Percentiles rank a stretch among this genome's conserved stretches.
phyloP scores from a whole-genome alignment of 441 rosid genomes.

The Populus hybrid region DNA sequence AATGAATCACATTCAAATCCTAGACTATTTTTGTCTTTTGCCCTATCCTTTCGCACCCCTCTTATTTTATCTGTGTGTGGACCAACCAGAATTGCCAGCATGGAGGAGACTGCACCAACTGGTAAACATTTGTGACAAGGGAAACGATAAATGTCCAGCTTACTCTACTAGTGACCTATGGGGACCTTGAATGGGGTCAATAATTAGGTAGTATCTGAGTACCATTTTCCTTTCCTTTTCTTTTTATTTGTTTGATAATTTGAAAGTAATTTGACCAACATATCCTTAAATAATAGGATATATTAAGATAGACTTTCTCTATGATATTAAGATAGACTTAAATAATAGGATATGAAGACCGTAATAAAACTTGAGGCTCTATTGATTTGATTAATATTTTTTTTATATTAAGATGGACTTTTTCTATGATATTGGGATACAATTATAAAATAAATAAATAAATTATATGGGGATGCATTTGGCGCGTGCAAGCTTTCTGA shows the following conservation, averaged over 20 bases:
- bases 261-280: not conserved
- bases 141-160: slow-evolving; percentile 20
- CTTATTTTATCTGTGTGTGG: slow-evolving; percentile 30
- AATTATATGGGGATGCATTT: not conserved
- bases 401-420: no score
- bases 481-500: not conserved
- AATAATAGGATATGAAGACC: not conserved
- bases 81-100: slow-evolving; percentile 49
- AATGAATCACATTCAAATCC: slow-evolving; percentile 37
- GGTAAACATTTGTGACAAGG: slow-evolving; percentile 21
- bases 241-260: not conserved
- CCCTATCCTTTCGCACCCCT: slow-evolving; percentile 20
- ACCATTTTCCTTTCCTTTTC: not conserved
- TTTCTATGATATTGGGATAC: no score
- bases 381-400: no score
- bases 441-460: no score
- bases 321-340: not conserved
- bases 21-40: slow-evolving; percentile 39
- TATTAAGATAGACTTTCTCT: no score
- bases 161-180: not conserved
- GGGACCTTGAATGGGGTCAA: not conserved
- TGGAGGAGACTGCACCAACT: slow-evolving; percentile 15
- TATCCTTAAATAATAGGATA: not conserved
- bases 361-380: no score
- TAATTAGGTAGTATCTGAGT: not conserved